A percentile compares a stretch with the other conserved stretches of the same genome.
These are phyloP conservation scores for Amanita polypyramis DNA, from an alignment of 768 basidiomycete genomes.

Conservation along the genomic window DNA sequence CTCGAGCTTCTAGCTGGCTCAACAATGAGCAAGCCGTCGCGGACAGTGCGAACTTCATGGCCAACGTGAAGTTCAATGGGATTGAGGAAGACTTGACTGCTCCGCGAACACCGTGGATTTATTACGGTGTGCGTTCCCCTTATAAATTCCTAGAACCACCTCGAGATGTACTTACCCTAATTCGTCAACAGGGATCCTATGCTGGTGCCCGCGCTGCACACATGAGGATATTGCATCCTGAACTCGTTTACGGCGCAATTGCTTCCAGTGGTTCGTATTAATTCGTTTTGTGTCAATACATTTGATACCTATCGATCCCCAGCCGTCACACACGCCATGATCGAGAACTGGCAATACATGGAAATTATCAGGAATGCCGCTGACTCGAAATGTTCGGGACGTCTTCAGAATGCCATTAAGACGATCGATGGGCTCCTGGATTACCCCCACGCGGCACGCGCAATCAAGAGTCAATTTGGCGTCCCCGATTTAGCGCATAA, in stretches of 20 bases:
- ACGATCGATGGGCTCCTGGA: constrained; percentile 58
- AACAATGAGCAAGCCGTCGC: constrained; percentile 84
- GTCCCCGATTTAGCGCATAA: constrained; percentile 57
- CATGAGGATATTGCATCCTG: constrained; percentile 79
- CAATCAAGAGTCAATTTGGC: constrained; percentile 72
- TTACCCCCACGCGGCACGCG: constrained; percentile 29
- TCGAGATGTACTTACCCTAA: neutral
- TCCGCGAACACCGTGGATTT: constrained; percentile 75
- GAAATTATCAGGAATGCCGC: constrained; percentile 69
- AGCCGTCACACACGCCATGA: constrained; percentile 80
- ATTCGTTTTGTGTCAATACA: constrained; percentile 1
- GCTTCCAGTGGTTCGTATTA: constrained; percentile 63
- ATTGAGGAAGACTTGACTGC: constrained; percentile 68
- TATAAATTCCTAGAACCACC: neutral
- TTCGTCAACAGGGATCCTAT: constrained; percentile 59
- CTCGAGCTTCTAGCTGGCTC: constrained; percentile 49
- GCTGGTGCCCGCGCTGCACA: constrained; percentile 92
- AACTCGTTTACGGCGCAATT: constrained; percentile 81
- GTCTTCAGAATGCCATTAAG: constrained; percentile 45
- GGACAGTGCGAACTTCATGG: constrained; percentile 90
- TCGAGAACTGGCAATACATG: constrained; percentile 84
- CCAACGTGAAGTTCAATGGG: constrained; percentile 62
- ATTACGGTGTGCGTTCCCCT: constrained; percentile 65
- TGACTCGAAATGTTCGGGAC: constrained; percentile 48
- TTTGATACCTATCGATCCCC: neutral